Evolutionary conservation across 164 flowering plant species (phyloP), one percentile per base, ranked within the genome.

Genomic region (Macadamia integrifolia): DNA sequence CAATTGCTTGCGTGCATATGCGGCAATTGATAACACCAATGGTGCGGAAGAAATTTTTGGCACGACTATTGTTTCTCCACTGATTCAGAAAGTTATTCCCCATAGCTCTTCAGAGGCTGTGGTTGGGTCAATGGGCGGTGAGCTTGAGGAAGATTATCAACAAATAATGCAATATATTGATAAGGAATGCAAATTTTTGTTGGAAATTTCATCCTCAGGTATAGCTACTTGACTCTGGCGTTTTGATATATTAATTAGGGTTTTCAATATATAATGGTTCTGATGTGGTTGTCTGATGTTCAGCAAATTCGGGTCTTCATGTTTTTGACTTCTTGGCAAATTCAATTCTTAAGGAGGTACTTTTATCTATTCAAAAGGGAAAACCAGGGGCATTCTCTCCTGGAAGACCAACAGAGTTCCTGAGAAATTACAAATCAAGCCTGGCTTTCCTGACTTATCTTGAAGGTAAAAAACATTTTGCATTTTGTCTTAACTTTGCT

Each of bases 1-100:
- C 80, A 95, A 95, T 78, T 95, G 99, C 73, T 83, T 92, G 66
- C 92, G 98, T 71, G 99, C 99, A 60, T 92, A 91, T 85, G 99
- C 98, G 75, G 97, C 99, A 35, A 84, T 89, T 76, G 99, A 95
- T 76, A 92, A 91, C 80, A 89, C 94, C 50, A 76, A 55, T 11
- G 84, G 79, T 72, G 95, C 98, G 15, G 99, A 95, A 80, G 99
- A 91, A 70, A 81, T 88, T 69, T 92, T 92, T 66, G 91, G 96
- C 61, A 76, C 84, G 3, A 91, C 87, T 68, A 67, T 92, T 55
- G 95, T 92, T 52, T 83, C 86, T 62, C 97, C 92, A 61, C 43
- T 83, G 73, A 69, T 89, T 66, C 83, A 83, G 69, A 84, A 86
- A 76, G 76, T 87, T 69, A 83, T 92, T 71, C 86, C 89, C 30